phyloP scores from a whole-genome alignment of 2,329 filamentous ascomycete genomes.

The Paraphoma sp. region DNA sequence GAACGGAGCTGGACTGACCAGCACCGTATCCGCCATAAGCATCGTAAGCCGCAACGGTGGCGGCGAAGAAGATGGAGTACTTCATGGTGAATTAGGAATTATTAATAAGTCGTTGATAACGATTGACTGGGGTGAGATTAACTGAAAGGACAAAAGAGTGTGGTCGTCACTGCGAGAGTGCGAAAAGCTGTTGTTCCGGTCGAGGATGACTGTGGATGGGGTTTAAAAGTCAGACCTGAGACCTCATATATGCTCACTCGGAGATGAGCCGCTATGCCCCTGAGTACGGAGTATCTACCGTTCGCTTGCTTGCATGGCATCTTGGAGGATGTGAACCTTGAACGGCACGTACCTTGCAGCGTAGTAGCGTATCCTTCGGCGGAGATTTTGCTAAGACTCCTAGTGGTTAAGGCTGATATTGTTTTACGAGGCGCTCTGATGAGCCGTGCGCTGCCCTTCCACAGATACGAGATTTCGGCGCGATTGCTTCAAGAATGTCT shows the following conservation, averaged over 20 bases:
- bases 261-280: conserved; percentile 9
- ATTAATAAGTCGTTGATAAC: conserved; percentile 16
- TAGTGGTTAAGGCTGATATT: background rate
- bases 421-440: background rate
- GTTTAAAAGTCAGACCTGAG: background rate
- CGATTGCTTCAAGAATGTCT: background rate
- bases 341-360: conserved; percentile 7
- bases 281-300: conserved; percentile 11
- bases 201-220: conserved; percentile 22
- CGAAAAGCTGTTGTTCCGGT: conserved; percentile 25
- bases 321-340: conserved; percentile 1
- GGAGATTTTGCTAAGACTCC: background rate
- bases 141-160: conserved; percentile 17
- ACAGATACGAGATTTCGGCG: background rate
- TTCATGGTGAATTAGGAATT: conserved; percentile 23
- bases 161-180: conserved; percentile 22
- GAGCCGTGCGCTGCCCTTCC: background rate
- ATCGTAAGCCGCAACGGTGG: conserved; percentile 30
- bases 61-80: conserved; percentile 34
- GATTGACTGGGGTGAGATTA: conserved; percentile 36
- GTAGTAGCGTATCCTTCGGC: conserved; percentile 1
- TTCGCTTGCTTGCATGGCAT: conserved; percentile 9
- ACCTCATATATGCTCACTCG: conserved; percentile 16
- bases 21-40: conserved; percentile 21
- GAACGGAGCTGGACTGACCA: conserved; percentile 16